Evolutionary conservation across 1,284 basidiomycete species (phyloP).

Genomic region (Fomitopsis pinicola): DNA sequence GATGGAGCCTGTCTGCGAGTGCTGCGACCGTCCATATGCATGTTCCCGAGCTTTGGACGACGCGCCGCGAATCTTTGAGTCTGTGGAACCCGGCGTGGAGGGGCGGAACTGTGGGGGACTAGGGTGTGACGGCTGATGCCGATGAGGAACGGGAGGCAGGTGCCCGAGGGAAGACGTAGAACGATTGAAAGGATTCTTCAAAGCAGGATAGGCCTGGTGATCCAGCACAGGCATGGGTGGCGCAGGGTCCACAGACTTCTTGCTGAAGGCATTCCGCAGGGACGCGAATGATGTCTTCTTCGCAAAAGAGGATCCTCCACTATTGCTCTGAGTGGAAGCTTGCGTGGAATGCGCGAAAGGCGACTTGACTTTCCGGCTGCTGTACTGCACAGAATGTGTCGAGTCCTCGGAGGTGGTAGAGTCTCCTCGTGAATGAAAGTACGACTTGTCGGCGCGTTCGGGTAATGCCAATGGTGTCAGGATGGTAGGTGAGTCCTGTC

Average conservation of each 20-base stretch:
- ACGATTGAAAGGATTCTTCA: conserved; percentile 77
- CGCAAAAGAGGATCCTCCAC: conserved; percentile 48
- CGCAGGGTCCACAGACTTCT: conserved; percentile 50
- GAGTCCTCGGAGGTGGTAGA: conserved; percentile 68
- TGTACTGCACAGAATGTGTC: conserved; percentile 47
- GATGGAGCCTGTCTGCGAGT: conserved; percentile 69
- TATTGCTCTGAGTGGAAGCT: conserved; percentile 46
- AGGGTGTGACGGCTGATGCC: conserved; percentile 30
- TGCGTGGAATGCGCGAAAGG: conserved; percentile 66
- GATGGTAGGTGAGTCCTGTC: conserved; percentile 63
- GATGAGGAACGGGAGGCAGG: conserved; percentile 27
- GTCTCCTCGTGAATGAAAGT: conserved; percentile 74
- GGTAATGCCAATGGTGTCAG: conserved; percentile 44
- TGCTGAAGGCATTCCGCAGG: conserved; percentile 80
- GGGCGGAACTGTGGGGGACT: conserved; percentile 49
- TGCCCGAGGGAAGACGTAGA: conserved; percentile 68
- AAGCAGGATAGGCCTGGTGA: conserved; percentile 57
- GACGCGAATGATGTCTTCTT: conserved; percentile 87
- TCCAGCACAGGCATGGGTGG: conserved; percentile 69
- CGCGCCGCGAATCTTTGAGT: conserved; percentile 36
- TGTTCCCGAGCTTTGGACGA: conserved; percentile 50
- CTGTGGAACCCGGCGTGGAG: conserved; percentile 56
- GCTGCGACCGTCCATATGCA: conserved; percentile 58
- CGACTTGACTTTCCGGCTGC: conserved; percentile 38
- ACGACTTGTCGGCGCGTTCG: conserved; percentile 51